Conservation (phyloP, 345 rosid species). For the Triadica sebifera region DNA sequence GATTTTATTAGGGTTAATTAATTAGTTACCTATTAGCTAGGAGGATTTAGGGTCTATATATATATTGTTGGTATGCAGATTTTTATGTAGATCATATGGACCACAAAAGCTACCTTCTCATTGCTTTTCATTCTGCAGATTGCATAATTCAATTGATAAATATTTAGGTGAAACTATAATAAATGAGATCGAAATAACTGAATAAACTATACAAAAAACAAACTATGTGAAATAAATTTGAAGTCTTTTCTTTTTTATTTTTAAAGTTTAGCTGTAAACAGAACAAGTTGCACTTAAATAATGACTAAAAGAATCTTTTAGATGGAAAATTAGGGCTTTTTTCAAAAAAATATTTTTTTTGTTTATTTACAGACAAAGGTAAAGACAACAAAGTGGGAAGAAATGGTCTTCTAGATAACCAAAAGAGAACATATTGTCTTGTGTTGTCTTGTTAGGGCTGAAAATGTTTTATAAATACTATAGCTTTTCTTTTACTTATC, state of each 20-base stretch:
- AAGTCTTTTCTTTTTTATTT: background rate
- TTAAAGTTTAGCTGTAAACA: background rate
- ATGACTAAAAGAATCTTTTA: background rate
- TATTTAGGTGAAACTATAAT: conserved; percentile 26
- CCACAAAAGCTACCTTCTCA: conserved; percentile 20
- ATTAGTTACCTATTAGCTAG: background rate
- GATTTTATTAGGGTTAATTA: background rate
- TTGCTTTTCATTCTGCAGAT: background rate
- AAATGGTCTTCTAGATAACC: conserved; percentile 14
- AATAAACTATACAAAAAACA: background rate
- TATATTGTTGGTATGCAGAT: conserved; percentile 1
- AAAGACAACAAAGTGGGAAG: conserved; percentile 17
- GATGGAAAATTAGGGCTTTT: conserved; percentile 25
- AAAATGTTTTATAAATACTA: conserved; percentile 16
- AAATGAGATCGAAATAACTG: background rate
- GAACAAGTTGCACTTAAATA: background rate
- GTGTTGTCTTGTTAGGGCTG: conserved; percentile 31
- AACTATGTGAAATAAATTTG: background rate
- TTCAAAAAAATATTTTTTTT: background rate
- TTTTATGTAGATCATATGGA: conserved; percentile 24
- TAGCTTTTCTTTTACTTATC: conserved; percentile 7
- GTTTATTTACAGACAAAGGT: background rate
- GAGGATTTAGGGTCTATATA: background rate
- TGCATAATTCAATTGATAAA: conserved; percentile 9
- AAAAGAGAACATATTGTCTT: conserved; percentile 17